phyloP scores from a whole-genome alignment of 345 rosid species.

The Pistacia vera region DNA sequence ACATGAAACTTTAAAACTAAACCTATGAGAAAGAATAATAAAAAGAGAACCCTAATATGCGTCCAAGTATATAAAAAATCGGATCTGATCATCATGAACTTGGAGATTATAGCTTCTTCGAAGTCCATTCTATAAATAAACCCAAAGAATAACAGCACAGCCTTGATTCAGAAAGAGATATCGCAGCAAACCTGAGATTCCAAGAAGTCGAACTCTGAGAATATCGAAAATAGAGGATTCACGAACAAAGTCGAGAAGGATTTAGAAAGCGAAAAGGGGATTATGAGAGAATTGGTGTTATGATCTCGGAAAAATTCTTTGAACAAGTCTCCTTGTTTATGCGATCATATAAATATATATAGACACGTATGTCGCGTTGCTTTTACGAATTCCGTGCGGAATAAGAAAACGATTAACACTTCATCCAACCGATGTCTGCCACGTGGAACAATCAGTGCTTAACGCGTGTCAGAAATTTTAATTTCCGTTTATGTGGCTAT shows the following conservation, averaged over 20 bases:
- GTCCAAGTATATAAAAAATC: neutral
- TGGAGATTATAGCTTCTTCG: neutral
- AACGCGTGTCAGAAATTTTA: no score
- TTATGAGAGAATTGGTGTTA: neutral
- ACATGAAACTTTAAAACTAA: neutral
- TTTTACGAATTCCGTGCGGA: neutral
- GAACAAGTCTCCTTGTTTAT: neutral
- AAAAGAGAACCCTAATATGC: neutral
- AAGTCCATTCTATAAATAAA: neutral
- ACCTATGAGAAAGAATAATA: neutral
- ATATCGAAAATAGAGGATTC: neutral
- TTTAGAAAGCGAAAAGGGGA: neutral
- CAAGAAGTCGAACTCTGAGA: neutral
- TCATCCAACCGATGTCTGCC: neutral
- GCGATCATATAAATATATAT: neutral
- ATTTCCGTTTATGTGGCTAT: no score
- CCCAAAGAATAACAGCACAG: neutral
- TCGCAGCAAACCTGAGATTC: slow-evolving; percentile 13
- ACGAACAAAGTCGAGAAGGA: neutral
- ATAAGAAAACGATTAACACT: no score
- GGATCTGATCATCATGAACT: neutral
- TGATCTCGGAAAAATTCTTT: neutral
- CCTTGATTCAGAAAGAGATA: slow-evolving; percentile 1
- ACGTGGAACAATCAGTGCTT: no score
- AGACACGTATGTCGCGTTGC: neutral